Conservation (phyloP, 2,329 filamentous ascomycete species). For the Penicillium griseofulvum region DNA sequence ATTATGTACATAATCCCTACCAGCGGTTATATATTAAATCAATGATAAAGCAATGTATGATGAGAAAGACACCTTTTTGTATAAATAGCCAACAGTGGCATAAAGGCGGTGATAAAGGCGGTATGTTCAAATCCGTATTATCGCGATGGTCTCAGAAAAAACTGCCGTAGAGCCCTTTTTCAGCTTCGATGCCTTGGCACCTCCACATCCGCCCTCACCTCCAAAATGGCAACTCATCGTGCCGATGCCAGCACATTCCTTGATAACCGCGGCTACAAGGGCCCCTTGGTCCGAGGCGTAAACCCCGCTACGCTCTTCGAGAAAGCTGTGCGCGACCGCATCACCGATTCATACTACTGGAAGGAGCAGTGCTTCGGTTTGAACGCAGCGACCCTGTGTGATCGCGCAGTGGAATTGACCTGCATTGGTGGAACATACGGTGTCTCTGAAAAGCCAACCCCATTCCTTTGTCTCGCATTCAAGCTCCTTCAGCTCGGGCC, state of each 20-base stretch:
- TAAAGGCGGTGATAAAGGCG: background rate
- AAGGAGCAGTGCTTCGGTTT: constrained; percentile 98
- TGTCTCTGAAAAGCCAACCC: constrained; percentile 75
- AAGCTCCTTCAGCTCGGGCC: constrained; percentile 90
- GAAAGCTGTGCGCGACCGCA: constrained; percentile 91
- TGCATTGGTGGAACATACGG: constrained; percentile 89
- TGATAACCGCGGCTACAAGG: constrained; percentile 82
- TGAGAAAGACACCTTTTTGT: background rate
- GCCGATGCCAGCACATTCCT: constrained; percentile 76
- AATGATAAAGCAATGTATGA: background rate
- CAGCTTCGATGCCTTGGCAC: background rate
- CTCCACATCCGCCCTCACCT: background rate
- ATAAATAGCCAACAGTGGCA: background rate
- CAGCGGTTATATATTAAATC: background rate
- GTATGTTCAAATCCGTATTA: background rate
- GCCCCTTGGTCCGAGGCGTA: constrained; percentile 76
- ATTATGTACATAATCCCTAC: background rate
- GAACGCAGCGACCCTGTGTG: constrained; percentile 76
- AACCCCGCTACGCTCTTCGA: constrained; percentile 96
- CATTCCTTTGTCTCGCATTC: constrained; percentile 91
- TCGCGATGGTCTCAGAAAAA: background rate
- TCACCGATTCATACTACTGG: constrained; percentile 95
- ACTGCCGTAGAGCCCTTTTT: background rate
- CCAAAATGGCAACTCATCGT: constrained; percentile 57
- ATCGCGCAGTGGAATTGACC: constrained; percentile 79